Evolutionary conservation across 2,329 filamentous ascomycete genomes (phyloP), one percentile per base, ranked within the genome.

Genomic region (Cercospora citrullina): DNA sequence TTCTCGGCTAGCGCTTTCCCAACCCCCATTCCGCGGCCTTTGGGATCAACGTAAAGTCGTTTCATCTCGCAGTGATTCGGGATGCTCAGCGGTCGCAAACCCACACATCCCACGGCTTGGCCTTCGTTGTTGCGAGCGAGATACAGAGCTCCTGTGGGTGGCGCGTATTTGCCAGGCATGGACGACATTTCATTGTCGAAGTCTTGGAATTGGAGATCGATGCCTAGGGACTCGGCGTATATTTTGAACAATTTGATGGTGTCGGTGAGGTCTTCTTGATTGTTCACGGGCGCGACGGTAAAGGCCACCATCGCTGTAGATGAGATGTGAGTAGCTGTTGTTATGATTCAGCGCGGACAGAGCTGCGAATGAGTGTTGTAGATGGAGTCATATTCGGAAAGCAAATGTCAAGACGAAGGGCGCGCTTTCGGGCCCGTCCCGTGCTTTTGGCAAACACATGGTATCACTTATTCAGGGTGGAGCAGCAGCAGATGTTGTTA

Each of bases 181-280:
- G 75, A 78, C 6, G 80, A 77, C 21, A 89, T 78, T 74, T 89
- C 87, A 9, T 79, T 73, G 9, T 80, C 73, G 76, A 87, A 89
- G 68, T 81, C 79, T 75, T 89, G 87, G 73, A 86, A 89, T 10
- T 81, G 80, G 39, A 89, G 84, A 71, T 87, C 86, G 62, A 89
- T 80, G 21, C 79, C 79, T 1, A 89, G 78, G 1, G 81, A 80
- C 23, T 74, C 61, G 6, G 80, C 77, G 71, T 82, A 83, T 45
- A 74, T 77, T 53, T 74, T 73, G 72, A 83, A 83, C 23, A 83
- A 76, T 16, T 61, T 51, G 12, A 64, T 70, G 21, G 78, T 79
- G 18, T 76, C 77, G 23, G 74, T 62, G 26, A 82, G 72, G 66
- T 87, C 85, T 48, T 76, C 63, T 23, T 80, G 75, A 23, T 81